Percentiles rank a stretch among this genome's conserved stretches.
These are phyloP conservation scores for Zygosaccharomyces gambellarensis DNA, from an alignment of 805 yeast species.

Conservation along the genomic window DNA sequence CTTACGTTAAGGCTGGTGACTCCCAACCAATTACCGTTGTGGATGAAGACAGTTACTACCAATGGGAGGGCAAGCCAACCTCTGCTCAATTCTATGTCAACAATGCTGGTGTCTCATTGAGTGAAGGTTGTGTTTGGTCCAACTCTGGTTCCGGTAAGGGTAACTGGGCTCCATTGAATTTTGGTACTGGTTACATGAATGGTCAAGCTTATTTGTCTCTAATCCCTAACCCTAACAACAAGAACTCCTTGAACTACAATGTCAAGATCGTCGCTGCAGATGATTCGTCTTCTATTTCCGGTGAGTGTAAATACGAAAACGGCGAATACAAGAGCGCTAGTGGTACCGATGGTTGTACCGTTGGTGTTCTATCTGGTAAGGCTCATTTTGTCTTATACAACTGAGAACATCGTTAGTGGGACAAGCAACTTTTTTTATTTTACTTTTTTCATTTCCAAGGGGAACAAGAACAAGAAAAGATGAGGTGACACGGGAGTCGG, in stretches of 20 bases:
- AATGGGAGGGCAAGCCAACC: constrained; percentile 59
- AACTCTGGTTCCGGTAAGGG: constrained; percentile 53
- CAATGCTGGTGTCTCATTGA: constrained; percentile 65
- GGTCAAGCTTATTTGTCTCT: constrained; percentile 63
- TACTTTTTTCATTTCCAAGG: background rate
- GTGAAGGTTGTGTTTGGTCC: constrained; percentile 75
- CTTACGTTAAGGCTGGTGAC: constrained; percentile 48
- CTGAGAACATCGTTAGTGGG: background rate
- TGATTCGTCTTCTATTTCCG: constrained; percentile 55
- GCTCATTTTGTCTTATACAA: constrained; percentile 56
- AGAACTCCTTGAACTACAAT: constrained; percentile 51
- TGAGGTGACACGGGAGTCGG: too few relatives aligned
- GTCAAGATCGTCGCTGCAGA: constrained; percentile 72
- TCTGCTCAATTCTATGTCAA: constrained; percentile 73
- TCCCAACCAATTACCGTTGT: constrained; percentile 53
- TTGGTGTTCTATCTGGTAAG: constrained; percentile 53
- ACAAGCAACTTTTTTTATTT: background rate
- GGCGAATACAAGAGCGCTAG: constrained; percentile 70
- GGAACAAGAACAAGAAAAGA: background rate
- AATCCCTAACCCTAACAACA: constrained; percentile 76
- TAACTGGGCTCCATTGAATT: constrained; percentile 75
- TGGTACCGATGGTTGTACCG: constrained; percentile 77
- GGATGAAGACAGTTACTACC: constrained; percentile 52
- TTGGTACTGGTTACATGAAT: constrained; percentile 67
- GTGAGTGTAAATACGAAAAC: constrained; percentile 73